Percentiles rank a stretch among this genome's conserved stretches.
Conservation (phyloP, 768 basidiomycete species). For the Crepidotus variabilis region DNA sequence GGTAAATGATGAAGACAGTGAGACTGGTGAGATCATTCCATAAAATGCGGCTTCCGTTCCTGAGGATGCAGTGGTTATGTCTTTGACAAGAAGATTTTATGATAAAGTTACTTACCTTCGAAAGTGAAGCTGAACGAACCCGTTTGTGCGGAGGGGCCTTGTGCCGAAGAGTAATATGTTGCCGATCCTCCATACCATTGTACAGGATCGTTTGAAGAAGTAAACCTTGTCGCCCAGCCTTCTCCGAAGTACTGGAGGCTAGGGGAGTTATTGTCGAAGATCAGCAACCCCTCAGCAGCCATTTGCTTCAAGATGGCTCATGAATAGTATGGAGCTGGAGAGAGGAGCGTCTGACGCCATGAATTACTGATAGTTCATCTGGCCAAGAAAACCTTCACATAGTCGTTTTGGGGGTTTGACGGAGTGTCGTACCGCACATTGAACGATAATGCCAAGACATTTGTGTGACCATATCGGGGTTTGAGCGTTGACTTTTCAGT, state of each 20-base stretch:
- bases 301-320: neutral
- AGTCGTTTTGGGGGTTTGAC: neutral
- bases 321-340: neutral
- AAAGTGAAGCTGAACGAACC: slow-evolving; percentile 9
- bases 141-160: neutral
- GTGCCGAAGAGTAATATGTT: neutral
- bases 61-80: neutral
- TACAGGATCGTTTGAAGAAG: slow-evolving; percentile 8
- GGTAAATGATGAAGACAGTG: slow-evolving; percentile 2
- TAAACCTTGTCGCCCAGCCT: slow-evolving; percentile 11
- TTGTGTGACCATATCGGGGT: neutral
- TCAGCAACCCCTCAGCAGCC: slow-evolving; percentile 8
- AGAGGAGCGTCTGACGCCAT: neutral
- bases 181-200: slow-evolving; percentile 10
- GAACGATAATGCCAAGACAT: neutral
- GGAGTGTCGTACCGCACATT: neutral
- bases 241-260: slow-evolving; percentile 15
- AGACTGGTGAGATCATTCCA: slow-evolving; percentile 8
- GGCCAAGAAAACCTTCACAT: neutral
- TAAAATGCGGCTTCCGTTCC: slow-evolving; percentile 11
- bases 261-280: slow-evolving; percentile 16
- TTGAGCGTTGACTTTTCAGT: neutral
- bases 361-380: neutral
- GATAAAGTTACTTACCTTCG: slow-evolving; percentile 3
- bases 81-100: neutral